Evolutionary conservation across 345 rosid species (phyloP).

Genomic region (Excoecaria agallocha): DNA sequence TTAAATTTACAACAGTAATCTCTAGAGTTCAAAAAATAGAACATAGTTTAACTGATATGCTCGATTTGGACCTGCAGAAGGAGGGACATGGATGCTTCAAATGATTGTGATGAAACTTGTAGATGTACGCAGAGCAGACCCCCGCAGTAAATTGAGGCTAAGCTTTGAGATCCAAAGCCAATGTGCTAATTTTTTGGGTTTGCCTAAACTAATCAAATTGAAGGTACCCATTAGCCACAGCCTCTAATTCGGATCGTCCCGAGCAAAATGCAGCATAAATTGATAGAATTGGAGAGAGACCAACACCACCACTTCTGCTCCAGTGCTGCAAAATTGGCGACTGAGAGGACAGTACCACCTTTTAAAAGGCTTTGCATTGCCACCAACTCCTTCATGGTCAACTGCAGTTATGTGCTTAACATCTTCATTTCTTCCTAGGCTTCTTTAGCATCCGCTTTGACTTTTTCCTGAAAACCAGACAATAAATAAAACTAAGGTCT

Average conservation of each 20-base stretch:
- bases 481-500: not conserved
- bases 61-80: too few relatives aligned
- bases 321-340: not conserved
- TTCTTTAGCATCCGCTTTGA: conserved; percentile 32
- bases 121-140: not conserved
- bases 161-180: not conserved
- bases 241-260: not conserved
- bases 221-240: not conserved
- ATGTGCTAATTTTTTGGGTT: not conserved
- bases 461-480: conserved; percentile 30
- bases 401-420: not conserved
- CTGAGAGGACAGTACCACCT: not conserved
- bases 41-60: not conserved
- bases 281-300: not conserved
- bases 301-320: not conserved
- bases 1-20: not conserved
- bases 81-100: not conserved
- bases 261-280: not conserved
- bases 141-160: not conserved
- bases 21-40: not conserved
- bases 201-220: too few relatives aligned
- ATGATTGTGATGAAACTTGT: not conserved
- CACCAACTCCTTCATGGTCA: conserved; percentile 1
- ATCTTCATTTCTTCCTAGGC: conserved; percentile 30
- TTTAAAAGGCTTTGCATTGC: not conserved